These are phyloP conservation scores for Solanum chilense DNA, from an alignment of 257 asterid species.

Conservation along the genomic window DNA sequence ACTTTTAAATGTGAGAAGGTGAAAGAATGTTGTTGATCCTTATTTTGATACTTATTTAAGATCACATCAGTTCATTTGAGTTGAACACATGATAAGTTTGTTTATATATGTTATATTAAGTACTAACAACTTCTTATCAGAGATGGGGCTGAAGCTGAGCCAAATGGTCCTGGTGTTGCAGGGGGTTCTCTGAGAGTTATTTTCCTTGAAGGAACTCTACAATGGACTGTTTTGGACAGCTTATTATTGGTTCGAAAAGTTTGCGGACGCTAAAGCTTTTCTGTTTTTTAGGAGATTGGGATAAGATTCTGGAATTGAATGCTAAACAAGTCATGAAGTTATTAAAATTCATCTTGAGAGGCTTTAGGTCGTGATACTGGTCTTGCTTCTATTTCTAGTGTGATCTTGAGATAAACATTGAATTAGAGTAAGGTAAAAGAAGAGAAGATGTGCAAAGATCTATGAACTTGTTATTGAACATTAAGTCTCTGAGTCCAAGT, in stretches of 20 bases:
- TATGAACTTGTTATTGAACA: no score
- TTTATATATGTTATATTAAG: no score
- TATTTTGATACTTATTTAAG: no score
- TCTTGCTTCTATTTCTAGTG: conserved; percentile 33
- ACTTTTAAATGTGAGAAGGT: no score
- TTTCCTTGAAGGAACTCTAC: conserved; percentile 60
- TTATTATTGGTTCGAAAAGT: conserved; percentile 54
- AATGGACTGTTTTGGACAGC: conserved; percentile 79
- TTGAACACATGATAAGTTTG: no score
- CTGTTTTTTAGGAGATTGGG: conserved; percentile 90
- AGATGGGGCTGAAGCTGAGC: conserved; percentile 28
- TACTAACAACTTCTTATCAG: conserved; percentile 10
- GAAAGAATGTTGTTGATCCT: no score
- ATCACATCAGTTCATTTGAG: no score
- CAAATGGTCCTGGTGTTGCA: conserved; percentile 50
- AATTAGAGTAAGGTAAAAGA: no score
- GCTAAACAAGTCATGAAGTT: conserved; percentile 28
- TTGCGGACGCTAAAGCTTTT: conserved; percentile 55
- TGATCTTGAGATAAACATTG: no score
- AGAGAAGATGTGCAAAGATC: no score
- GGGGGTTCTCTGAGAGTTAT: conserved; percentile 33
- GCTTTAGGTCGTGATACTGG: conserved; percentile 68
- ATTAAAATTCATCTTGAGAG: conserved; percentile 67
- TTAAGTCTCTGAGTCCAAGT: background rate
- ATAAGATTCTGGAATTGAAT: conserved; percentile 42